Evolutionary conservation across 1,284 basidiomycete genomes (phyloP).

Genomic region (Hypsizygus ulmarius): DNA sequence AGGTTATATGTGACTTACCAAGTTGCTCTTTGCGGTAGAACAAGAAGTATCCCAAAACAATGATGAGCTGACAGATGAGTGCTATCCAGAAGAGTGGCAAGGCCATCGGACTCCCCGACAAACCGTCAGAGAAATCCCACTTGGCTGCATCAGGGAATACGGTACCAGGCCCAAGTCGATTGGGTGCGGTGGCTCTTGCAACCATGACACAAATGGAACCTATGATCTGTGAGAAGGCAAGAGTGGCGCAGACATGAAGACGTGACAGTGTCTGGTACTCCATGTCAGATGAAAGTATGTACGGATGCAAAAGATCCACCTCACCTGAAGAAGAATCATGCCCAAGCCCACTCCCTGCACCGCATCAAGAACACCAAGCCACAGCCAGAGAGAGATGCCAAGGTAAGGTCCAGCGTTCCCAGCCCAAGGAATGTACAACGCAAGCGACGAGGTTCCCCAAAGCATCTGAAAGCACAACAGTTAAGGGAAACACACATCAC

Average conservation of each 20-base stretch:
- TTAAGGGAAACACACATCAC: conserved; percentile 3
- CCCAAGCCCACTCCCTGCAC: conserved; percentile 91
- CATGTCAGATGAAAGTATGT: conserved; percentile 6
- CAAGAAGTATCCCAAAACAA: conserved; percentile 91
- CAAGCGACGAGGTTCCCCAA: conserved; percentile 86
- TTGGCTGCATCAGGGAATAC: conserved; percentile 91
- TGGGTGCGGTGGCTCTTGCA: conserved; percentile 82
- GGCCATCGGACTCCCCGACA: conserved; percentile 73
- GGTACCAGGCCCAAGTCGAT: conserved; percentile 77
- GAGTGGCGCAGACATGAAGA: conserved; percentile 88
- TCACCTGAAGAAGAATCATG: conserved; percentile 86
- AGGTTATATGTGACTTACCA: conserved; percentile 39
- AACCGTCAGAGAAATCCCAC: conserved; percentile 77
- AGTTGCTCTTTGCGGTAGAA: conserved; percentile 91
- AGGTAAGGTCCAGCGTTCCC: conserved; percentile 82
- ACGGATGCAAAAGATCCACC: conserved; percentile 12
- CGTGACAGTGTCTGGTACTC: conserved; percentile 73
- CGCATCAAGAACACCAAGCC: conserved; percentile 91
- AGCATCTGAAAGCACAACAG: conserved; percentile 55
- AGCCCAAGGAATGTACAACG: conserved; percentile 90
- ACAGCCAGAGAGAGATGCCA: conserved; percentile 85
- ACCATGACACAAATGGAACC: conserved; percentile 82
- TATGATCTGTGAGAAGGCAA: conserved; percentile 84
- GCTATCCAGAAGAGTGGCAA: conserved; percentile 87
- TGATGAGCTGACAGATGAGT: conserved; percentile 74